phyloP scores from a whole-genome alignment of 305 asterid species.

The Fraxinus angustifolia region DNA sequence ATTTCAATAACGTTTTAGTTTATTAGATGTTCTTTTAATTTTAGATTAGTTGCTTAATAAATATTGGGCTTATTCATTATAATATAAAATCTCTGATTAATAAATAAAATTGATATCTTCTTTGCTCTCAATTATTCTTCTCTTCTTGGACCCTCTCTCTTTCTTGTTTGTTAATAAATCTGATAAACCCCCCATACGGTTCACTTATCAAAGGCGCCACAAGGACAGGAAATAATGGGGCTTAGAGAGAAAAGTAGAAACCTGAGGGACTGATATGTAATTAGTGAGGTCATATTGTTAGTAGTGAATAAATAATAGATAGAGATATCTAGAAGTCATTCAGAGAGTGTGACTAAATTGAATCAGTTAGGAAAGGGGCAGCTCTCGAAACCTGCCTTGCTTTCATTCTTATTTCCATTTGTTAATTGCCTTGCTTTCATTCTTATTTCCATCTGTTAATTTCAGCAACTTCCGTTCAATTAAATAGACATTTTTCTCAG shows the following conservation, averaged over 20 bases:
- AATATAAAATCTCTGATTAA: neutral
- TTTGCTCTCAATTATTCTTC: neutral
- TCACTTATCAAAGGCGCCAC: neutral
- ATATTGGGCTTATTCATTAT: neutral
- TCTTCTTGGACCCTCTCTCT: neutral
- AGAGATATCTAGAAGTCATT: too few relatives aligned
- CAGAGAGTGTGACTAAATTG: too few relatives aligned
- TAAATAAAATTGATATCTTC: neutral
- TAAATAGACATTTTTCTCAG: too few relatives aligned
- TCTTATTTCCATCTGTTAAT: too few relatives aligned
- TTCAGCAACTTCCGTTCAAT: neutral
- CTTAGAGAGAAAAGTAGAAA: neutral
- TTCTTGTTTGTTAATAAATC: neutral
- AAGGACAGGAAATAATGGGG: neutral
- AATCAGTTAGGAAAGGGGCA: too few relatives aligned
- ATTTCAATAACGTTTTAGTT: neutral
- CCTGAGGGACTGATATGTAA: too few relatives aligned
- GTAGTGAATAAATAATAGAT: too few relatives aligned
- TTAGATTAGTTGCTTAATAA: neutral
- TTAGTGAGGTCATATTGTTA: neutral
- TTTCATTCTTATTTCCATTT: too few relatives aligned
- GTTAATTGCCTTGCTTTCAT: too few relatives aligned
- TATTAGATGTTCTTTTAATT: too few relatives aligned
- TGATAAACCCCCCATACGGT: neutral
- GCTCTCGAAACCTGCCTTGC: too few relatives aligned